Percentiles rank a stretch among this genome's conserved stretches.
Evolutionary conservation across 768 basidiomycete genomes (phyloP).

Genomic region (Dacryopinax primogenitus): DNA sequence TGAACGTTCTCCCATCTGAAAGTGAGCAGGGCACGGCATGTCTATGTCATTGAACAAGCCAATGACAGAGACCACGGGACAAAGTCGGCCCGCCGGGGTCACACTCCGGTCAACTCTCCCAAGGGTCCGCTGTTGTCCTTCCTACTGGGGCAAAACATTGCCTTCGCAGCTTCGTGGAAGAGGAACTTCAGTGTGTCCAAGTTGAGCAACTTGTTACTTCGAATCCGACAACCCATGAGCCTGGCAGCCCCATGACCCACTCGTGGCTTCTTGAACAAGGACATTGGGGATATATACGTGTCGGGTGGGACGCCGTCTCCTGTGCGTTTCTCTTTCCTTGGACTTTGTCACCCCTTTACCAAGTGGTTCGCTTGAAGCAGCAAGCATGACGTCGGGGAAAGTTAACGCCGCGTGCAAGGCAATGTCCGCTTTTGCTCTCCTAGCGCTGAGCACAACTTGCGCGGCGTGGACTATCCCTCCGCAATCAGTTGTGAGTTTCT

Average conservation of each 20-base stretch:
- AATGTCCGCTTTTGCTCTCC: neutral
- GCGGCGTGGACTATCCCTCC: slow-evolving; percentile 11
- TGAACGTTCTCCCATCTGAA: no score
- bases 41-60: no score
- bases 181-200: neutral
- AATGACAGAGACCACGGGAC: no score
- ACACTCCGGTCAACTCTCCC: no score
- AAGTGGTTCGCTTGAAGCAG: neutral
- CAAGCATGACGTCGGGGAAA: neutral
- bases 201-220: neutral
- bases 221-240: neutral
- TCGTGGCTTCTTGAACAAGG: neutral
- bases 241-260: neutral
- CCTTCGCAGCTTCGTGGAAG: neutral
- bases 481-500: slow-evolving; percentile 14
- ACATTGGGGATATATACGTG: neutral
- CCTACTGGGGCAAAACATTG: neutral
- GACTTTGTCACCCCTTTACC: neutral
- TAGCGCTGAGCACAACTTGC: neutral
- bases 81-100: no score
- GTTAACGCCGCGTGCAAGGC: neutral
- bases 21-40: no score
- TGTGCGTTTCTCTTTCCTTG: neutral
- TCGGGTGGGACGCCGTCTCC: neutral
- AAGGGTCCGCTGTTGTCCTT: no score